Percentiles rank a stretch among this genome's conserved stretches.
Conservation (phyloP, 306 rosid genomes). For the Pterocarpus macrocarpus region DNA sequence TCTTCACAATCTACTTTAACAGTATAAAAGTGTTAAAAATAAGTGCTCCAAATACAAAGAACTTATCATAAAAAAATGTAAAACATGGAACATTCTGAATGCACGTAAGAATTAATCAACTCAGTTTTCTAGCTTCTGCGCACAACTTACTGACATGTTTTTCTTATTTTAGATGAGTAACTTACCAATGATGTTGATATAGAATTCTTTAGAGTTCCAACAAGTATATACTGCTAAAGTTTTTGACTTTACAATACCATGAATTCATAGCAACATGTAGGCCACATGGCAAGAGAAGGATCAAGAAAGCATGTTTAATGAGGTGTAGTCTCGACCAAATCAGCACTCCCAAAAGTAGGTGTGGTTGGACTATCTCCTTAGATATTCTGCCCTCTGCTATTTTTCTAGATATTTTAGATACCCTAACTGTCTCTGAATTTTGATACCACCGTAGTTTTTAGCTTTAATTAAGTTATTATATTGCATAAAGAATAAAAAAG, state of each 20-base stretch:
- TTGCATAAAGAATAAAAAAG: neutral
- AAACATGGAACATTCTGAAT: neutral
- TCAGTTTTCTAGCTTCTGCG: neutral
- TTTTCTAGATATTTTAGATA: slow-evolving; percentile 31
- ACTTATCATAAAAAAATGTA: slow-evolving; percentile 9
- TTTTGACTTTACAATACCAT: slow-evolving; percentile 7
- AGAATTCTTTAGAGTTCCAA: neutral
- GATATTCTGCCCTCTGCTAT: slow-evolving; percentile 17
- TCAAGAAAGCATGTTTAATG: slow-evolving; percentile 13
- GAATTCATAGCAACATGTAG: slow-evolving; percentile 12
- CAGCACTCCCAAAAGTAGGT: slow-evolving; percentile 5
- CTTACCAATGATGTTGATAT: neutral
- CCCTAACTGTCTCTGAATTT: slow-evolving; percentile 1
- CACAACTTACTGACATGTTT: slow-evolving; percentile 3
- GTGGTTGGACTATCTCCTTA: neutral
- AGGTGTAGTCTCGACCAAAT: slow-evolving; percentile 31
- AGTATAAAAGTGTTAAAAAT: too few species aligned
- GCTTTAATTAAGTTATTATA: slow-evolving; percentile 18
- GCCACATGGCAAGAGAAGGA: slow-evolving; percentile 37
- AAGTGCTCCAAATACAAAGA: neutral
- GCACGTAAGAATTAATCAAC: slow-evolving; percentile 11
- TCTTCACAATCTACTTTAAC: too few species aligned
- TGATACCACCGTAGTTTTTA: slow-evolving; percentile 11
- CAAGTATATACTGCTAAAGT: slow-evolving; percentile 13
- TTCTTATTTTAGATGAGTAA: neutral